Percentiles rank a stretch among this genome's conserved stretches.
Evolutionary conservation across 495 filamentous ascomycete genomes (phyloP).

Genomic region (Thermothielavioides terrestris): DNA sequence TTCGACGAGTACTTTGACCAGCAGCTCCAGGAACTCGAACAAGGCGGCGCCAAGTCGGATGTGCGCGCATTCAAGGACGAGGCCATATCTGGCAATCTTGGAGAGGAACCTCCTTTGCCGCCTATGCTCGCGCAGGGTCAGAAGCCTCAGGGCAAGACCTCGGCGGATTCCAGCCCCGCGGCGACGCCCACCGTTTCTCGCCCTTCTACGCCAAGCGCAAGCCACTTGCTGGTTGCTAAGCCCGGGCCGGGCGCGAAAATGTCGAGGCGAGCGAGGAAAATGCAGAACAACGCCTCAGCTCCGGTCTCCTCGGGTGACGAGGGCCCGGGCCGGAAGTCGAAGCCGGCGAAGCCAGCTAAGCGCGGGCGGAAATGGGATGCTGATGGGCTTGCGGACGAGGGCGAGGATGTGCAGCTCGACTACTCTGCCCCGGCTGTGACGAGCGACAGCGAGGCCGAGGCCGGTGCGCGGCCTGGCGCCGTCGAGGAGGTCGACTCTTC

Average conservation of each 20-base stretch:
- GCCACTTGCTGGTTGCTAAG: slow-evolving; percentile 59
- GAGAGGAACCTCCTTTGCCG: slow-evolving; percentile 39
- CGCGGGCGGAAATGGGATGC: slow-evolving; percentile 86
- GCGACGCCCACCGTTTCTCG: slow-evolving; percentile 71
- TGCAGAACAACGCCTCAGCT: slow-evolving; percentile 50
- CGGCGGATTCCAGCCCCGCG: slow-evolving; percentile 54
- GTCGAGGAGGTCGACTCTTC: slow-evolving; percentile 68
- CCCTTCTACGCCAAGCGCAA: slow-evolving; percentile 63
- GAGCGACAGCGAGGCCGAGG: slow-evolving; percentile 48
- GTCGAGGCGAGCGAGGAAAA: slow-evolving; percentile 77
- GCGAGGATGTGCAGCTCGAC: slow-evolving; percentile 71
- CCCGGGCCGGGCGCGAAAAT: slow-evolving; percentile 60
- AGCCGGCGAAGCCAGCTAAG: slow-evolving; percentile 57
- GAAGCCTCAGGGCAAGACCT: slow-evolving; percentile 30
- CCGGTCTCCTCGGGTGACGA: slow-evolving; percentile 83
- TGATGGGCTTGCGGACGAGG: slow-evolving; percentile 79
- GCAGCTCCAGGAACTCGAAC: slow-evolving; percentile 77
- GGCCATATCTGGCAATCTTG: slow-evolving; percentile 20
- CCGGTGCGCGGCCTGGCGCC: slow-evolving; percentile 33
- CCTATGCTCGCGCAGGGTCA: slow-evolving; percentile 28
- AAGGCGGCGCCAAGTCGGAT: slow-evolving; percentile 27
- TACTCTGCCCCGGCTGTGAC: slow-evolving; percentile 58
- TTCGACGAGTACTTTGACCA: slow-evolving; percentile 95
- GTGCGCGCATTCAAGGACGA: slow-evolving; percentile 37
- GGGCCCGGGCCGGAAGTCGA: slow-evolving; percentile 46